These are phyloP conservation scores for Paecilomyces niveus DNA, from an alignment of 2,329 filamentous ascomycete species.

Conservation along the genomic window DNA sequence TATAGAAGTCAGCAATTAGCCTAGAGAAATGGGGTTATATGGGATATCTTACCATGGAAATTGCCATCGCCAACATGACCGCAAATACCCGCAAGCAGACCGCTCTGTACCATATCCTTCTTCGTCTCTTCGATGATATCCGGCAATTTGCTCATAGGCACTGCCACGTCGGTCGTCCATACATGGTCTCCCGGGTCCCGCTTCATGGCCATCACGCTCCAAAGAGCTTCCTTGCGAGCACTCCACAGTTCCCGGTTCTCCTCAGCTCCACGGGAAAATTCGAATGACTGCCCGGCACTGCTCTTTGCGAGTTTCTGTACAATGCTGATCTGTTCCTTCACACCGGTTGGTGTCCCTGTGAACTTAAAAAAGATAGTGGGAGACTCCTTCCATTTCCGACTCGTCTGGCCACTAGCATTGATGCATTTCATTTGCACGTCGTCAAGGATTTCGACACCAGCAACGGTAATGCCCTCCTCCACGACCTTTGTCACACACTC, in stretches of 20 bases:
- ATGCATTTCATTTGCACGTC: conserved; percentile 79
- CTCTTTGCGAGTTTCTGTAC: conserved; percentile 53
- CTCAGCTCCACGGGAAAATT: conserved; percentile 58
- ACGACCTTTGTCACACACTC: conserved; percentile 77
- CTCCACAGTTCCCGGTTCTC: conserved; percentile 68
- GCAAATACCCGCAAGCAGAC: conserved; percentile 59
- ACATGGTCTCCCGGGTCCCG: conserved; percentile 54
- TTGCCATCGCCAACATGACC: conserved; percentile 71
- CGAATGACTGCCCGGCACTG: conserved; percentile 53
- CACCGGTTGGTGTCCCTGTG: conserved; percentile 54
- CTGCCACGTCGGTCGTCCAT: conserved; percentile 77
- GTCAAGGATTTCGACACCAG: conserved; percentile 88
- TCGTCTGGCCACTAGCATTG: conserved; percentile 44
- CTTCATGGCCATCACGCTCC: conserved; percentile 62
- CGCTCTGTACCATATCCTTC: conserved; percentile 55
- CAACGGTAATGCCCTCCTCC: conserved; percentile 71
- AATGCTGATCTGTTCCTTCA: conserved; percentile 58
- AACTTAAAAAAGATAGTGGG: conserved; percentile 75
- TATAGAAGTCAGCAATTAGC: conserved; percentile 14
- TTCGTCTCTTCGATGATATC: conserved; percentile 68
- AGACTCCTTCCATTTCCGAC: conserved; percentile 56
- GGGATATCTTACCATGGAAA: conserved; percentile 52
- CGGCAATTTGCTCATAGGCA: conserved; percentile 63
- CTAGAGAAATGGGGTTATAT: conserved; percentile 11
- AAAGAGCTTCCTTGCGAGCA: conserved; percentile 67